These are phyloP conservation scores for Saturnispora saitoi DNA, from an alignment of 805 yeast genomes.

Conservation along the genomic window DNA sequence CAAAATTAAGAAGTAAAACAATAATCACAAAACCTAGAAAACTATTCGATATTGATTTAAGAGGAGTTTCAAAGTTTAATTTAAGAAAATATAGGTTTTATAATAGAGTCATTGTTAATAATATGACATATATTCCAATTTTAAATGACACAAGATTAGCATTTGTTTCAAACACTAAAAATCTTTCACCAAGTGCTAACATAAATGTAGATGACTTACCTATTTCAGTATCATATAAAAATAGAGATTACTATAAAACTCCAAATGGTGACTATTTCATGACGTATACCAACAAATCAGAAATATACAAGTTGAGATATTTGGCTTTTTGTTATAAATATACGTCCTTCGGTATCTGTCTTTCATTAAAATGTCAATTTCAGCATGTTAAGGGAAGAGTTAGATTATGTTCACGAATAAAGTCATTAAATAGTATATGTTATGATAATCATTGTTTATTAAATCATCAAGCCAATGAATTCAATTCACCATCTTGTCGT, in stretches of 20 bases:
- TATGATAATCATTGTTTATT: constrained; percentile 38
- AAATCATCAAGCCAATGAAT: constrained; percentile 50
- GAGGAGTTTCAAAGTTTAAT: neutral
- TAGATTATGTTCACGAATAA: constrained; percentile 43
- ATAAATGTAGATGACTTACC: constrained; percentile 17
- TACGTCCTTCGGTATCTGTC: neutral
- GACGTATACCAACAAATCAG: neutral
- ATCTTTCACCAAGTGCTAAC: constrained; percentile 1
- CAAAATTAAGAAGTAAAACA: neutral
- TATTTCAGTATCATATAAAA: constrained; percentile 12
- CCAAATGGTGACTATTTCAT: constrained; percentile 19
- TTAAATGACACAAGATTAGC: constrained; percentile 34
- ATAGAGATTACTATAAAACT: constrained; percentile 17
- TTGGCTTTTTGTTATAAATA: neutral
- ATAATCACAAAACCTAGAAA: neutral
- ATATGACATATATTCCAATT: constrained; percentile 36
- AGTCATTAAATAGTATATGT: constrained; percentile 38
- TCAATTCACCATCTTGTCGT: constrained; percentile 52
- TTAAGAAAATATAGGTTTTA: constrained; percentile 30
- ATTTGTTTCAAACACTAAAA: constrained; percentile 26
- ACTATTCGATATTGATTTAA: neutral
- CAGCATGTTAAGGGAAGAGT: constrained; percentile 30
- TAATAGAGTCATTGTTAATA: constrained; percentile 37
- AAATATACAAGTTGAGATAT: neutral
- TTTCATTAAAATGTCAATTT: neutral